These are phyloP conservation scores for Hericium erinaceus DNA, from an alignment of 768 basidiomycete species.

Conservation along the genomic window DNA sequence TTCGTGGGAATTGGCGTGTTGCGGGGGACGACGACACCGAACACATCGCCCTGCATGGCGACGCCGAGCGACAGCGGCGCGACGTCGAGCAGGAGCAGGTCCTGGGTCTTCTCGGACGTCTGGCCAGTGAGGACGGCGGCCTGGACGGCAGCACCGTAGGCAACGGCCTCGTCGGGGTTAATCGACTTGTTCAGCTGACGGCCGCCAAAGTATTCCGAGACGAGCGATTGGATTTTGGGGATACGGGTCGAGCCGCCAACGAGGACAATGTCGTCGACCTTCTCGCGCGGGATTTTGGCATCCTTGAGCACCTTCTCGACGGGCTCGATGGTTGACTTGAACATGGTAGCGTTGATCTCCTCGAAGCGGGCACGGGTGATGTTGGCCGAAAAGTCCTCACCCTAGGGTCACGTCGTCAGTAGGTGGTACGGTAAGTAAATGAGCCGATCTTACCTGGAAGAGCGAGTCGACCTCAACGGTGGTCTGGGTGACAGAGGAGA, in stretches of 20 bases:
- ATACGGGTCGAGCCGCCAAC: slow-evolving; percentile 99
- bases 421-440: not conserved
- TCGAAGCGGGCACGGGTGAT: slow-evolving; percentile 99
- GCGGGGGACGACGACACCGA: slow-evolving; percentile 98
- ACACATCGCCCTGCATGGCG: slow-evolving; percentile 99
- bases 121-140: slow-evolving; percentile 98
- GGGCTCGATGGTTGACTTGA: slow-evolving; percentile 97
- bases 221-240: slow-evolving; percentile 96
- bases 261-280: slow-evolving; percentile 98
- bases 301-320: slow-evolving; percentile 99
- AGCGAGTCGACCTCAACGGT: slow-evolving; percentile 99
- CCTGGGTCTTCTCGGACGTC: slow-evolving; percentile 97
- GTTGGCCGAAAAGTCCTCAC: slow-evolving; percentile 96
- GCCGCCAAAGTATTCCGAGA: slow-evolving; percentile 97
- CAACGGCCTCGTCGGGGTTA: slow-evolving; percentile 99
- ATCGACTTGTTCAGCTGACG: slow-evolving; percentile 99
- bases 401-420: slow-evolving; percentile 33
- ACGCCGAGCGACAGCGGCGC: slow-evolving; percentile 98
- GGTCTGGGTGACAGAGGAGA: slow-evolving; percentile 97
- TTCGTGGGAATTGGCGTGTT: slow-evolving; percentile 99
- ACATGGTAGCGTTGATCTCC: slow-evolving; percentile 91
- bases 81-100: slow-evolving; percentile 96
- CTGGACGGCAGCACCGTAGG: slow-evolving; percentile 99
- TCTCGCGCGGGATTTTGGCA: slow-evolving; percentile 93
- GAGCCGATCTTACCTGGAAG: slow-evolving; percentile 55